phyloP scores from a whole-genome alignment of 768 basidiomycete genomes.

The Russula lepida region DNA sequence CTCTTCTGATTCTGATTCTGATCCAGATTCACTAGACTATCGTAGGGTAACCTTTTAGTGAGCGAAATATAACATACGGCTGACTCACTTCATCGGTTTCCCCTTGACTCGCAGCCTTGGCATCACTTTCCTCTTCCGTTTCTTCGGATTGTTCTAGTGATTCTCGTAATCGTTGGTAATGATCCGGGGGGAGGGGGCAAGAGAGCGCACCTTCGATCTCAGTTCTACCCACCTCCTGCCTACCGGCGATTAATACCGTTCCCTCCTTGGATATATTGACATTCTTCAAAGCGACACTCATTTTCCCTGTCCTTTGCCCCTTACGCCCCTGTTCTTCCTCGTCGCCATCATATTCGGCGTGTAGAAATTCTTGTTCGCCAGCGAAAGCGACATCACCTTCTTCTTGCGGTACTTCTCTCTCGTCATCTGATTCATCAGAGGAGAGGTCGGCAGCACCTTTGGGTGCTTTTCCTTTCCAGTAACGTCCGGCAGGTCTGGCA shows the following conservation, averaged over 20 bases:
- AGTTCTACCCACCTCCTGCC: slow-evolving; percentile 72
- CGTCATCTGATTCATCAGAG: slow-evolving; percentile 48
- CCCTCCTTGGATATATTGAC: slow-evolving; percentile 77
- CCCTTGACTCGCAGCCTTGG: slow-evolving; percentile 29
- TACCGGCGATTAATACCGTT: slow-evolving; percentile 70
- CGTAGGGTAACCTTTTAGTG: slow-evolving; percentile 20
- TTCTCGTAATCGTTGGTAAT: slow-evolving; percentile 12
- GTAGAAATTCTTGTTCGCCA: slow-evolving; percentile 45
- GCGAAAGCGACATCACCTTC: slow-evolving; percentile 52
- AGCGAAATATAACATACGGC: slow-evolving; percentile 2
- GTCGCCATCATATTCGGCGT: slow-evolving; percentile 39
- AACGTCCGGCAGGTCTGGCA: slow-evolving; percentile 73
- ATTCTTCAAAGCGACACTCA: slow-evolving; percentile 70
- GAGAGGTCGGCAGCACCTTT: slow-evolving; percentile 58
- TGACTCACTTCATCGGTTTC: slow-evolving; percentile 39
- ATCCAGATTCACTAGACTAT: slow-evolving; percentile 79
- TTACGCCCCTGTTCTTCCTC: slow-evolving; percentile 30
- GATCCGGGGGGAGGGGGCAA: slow-evolving; percentile 21
- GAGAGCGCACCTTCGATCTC: slow-evolving; percentile 36
- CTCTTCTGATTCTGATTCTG: slow-evolving; percentile 57
- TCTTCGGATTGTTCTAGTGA: slow-evolving; percentile 31
- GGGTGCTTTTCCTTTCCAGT: slow-evolving; percentile 86
- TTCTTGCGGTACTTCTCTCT: slow-evolving; percentile 31
- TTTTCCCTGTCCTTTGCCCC: slow-evolving; percentile 28
- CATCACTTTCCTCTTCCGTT: slow-evolving; percentile 42